Conservation (phyloP, 768 basidiomycete species). For the Hericium coralloides region DNA sequence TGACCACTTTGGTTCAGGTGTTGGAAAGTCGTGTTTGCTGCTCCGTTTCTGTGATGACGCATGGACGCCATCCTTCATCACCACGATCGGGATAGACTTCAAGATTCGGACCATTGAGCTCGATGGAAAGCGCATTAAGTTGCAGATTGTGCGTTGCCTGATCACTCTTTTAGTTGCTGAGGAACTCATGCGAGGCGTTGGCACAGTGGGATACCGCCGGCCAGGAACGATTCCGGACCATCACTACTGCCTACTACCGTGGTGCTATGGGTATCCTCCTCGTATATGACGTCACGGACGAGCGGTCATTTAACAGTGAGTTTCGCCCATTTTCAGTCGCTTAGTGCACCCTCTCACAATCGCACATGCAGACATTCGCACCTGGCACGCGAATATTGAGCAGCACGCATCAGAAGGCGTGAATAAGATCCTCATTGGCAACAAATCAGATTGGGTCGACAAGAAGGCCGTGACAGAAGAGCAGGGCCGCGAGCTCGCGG, state of each 20-base stretch:
- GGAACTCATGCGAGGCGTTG: background rate
- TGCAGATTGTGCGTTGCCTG: slow-evolving; percentile 78
- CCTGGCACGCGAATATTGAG: slow-evolving; percentile 97
- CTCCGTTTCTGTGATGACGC: slow-evolving; percentile 98
- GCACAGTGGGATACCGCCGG: slow-evolving; percentile 97
- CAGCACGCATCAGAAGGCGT: slow-evolving; percentile 98
- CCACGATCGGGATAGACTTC: slow-evolving; percentile 99
- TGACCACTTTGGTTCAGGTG: slow-evolving; percentile 43
- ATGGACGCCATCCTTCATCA: slow-evolving; percentile 99
- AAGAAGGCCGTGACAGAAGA: slow-evolving; percentile 88
- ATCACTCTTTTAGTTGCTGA: background rate
- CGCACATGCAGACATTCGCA: slow-evolving; percentile 73
- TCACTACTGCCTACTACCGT: slow-evolving; percentile 98
- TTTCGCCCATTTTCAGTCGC: slow-evolving; percentile 7
- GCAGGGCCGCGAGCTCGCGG: slow-evolving; percentile 86
- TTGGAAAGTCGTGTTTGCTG: slow-evolving; percentile 94
- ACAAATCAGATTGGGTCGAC: slow-evolving; percentile 98
- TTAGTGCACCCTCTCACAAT: background rate
- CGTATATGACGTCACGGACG: slow-evolving; percentile 97
- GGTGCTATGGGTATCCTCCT: slow-evolving; percentile 98
- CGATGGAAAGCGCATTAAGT: slow-evolving; percentile 95
- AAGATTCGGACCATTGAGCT: slow-evolving; percentile 99
- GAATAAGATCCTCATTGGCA: slow-evolving; percentile 98
- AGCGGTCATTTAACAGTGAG: slow-evolving; percentile 92
- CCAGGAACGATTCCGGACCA: slow-evolving; percentile 97